A percentile compares a stretch with the other conserved stretches of the same genome.
phyloP scores from a whole-genome alignment of 164 flowering plant species.

The Annona squamosa region DNA sequence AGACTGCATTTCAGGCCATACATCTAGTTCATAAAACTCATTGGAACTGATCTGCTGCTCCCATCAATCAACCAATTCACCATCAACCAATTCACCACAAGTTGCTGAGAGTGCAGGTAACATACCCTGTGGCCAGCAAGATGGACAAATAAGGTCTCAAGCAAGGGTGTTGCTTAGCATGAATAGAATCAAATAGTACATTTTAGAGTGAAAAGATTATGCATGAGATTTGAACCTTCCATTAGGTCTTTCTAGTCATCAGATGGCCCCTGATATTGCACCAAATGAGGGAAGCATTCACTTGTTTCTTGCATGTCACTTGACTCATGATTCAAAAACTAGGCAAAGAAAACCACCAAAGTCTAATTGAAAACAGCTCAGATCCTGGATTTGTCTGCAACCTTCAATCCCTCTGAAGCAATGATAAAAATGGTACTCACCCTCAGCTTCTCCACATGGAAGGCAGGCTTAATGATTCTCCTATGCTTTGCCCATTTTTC shows the following conservation, averaged over 20 bases:
- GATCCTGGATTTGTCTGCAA: background rate
- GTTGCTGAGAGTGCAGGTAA: constrained; percentile 19
- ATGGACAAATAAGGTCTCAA: background rate
- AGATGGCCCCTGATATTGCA: no score
- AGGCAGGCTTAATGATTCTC: constrained; percentile 22
- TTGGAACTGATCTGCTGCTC: constrained; percentile 8
- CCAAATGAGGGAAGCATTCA: background rate
- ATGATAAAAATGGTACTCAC: background rate
- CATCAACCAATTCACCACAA: constrained; percentile 12
- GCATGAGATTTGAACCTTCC: background rate
- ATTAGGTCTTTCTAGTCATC: no score
- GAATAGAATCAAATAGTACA: background rate
- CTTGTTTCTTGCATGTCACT: background rate
- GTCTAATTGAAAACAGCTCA: background rate
- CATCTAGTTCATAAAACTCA: constrained; percentile 20
- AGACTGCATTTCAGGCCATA: constrained; percentile 20
- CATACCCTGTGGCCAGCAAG: constrained; percentile 20
- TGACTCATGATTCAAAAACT: background rate
- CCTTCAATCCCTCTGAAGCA: background rate
- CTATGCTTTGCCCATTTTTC: constrained; percentile 25
- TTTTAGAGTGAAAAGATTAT: no score
- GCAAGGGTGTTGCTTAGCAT: background rate
- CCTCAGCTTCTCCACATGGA: constrained; percentile 17
- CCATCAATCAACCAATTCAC: constrained; percentile 19
- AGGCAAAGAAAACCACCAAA: no score